Evolutionary conservation across 371 early-diverging fungal species (phyloP).

Genomic region (Haplosporangium sp.): DNA sequence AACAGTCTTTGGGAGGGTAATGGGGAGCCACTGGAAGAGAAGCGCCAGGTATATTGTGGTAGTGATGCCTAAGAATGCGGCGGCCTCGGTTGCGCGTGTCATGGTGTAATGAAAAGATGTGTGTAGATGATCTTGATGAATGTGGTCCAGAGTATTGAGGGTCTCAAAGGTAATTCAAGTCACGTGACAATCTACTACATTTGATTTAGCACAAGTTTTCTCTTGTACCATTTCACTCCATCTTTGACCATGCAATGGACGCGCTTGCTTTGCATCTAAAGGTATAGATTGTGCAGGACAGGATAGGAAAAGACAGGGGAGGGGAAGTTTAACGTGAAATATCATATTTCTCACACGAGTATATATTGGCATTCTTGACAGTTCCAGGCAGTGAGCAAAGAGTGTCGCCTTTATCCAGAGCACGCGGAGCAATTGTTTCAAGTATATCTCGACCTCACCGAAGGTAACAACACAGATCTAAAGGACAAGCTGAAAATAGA

Average conservation of each 20-base stretch:
- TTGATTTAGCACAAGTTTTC: neutral
- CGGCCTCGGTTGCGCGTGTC: constrained; percentile 75
- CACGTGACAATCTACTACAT: neutral
- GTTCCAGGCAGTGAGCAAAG: constrained; percentile 30
- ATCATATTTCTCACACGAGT: neutral
- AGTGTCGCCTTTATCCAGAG: constrained; percentile 30
- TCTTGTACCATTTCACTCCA: neutral
- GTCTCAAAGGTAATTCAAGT: neutral
- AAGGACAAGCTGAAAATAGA: neutral
- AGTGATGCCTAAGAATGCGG: constrained; percentile 59
- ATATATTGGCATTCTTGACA: neutral
- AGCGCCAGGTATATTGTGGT: constrained; percentile 60
- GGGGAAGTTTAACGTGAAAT: no score
- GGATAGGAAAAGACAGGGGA: no score
- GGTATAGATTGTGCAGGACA: no score
- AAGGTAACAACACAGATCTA: constrained; percentile 10
- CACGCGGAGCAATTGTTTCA: constrained; percentile 50
- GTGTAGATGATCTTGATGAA: constrained; percentile 3
- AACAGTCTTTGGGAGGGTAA: constrained; percentile 62
- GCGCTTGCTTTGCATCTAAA: constrained; percentile 14
- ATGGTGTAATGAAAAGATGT: constrained; percentile 46
- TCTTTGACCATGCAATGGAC: constrained; percentile 16
- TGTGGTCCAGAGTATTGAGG: neutral
- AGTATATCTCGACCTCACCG: constrained; percentile 41
- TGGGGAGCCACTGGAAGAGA: constrained; percentile 65